A percentile compares a stretch with the other conserved stretches of the same genome.
phyloP scores from a whole-genome alignment of 1,284 basidiomycete species.

The Takashimella koratensis region DNA sequence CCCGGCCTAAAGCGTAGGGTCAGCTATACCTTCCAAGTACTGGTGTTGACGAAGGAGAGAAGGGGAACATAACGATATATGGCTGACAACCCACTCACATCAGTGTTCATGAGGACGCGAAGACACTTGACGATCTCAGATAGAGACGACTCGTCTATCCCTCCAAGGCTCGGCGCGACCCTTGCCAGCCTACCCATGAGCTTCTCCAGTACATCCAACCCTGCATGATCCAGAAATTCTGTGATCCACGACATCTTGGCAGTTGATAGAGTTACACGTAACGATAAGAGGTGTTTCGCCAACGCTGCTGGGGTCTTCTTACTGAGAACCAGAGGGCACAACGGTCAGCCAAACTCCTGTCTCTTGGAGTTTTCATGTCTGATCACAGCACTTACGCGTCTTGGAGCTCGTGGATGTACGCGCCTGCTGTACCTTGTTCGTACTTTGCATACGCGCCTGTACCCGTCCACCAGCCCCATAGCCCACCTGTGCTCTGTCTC shows the following conservation, averaged over 20 bases:
- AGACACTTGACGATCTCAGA: slow-evolving; percentile 75
- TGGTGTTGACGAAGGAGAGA: neutral
- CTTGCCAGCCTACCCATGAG: slow-evolving; percentile 59
- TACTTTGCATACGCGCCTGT: slow-evolving; percentile 43
- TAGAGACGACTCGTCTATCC: slow-evolving; percentile 65
- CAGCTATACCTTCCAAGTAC: slow-evolving; percentile 5
- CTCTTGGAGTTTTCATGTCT: too few species aligned
- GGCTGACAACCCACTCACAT: slow-evolving; percentile 60
- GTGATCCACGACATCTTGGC: slow-evolving; percentile 74
- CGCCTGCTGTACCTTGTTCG: slow-evolving; percentile 25
- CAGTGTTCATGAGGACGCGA: slow-evolving; percentile 76
- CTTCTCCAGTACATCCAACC: slow-evolving; percentile 61
- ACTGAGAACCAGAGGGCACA: slow-evolving; percentile 3
- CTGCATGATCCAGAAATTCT: slow-evolving; percentile 65
- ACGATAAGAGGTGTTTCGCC: slow-evolving; percentile 71
- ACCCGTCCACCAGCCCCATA: slow-evolving; percentile 67
- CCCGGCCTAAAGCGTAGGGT: slow-evolving; percentile 55
- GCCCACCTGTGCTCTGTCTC: slow-evolving; percentile 65
- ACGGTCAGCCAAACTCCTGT: too few species aligned
- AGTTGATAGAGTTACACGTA: slow-evolving; percentile 83
- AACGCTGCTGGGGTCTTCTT: slow-evolving; percentile 60
- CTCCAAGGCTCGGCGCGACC: slow-evolving; percentile 59
- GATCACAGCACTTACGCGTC: slow-evolving; percentile 56
- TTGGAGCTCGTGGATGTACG: slow-evolving; percentile 43
- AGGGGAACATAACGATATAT: too few species aligned